Conservation (phyloP, 2,329 filamentous ascomycete species). For the Fusarium hainanense region DNA sequence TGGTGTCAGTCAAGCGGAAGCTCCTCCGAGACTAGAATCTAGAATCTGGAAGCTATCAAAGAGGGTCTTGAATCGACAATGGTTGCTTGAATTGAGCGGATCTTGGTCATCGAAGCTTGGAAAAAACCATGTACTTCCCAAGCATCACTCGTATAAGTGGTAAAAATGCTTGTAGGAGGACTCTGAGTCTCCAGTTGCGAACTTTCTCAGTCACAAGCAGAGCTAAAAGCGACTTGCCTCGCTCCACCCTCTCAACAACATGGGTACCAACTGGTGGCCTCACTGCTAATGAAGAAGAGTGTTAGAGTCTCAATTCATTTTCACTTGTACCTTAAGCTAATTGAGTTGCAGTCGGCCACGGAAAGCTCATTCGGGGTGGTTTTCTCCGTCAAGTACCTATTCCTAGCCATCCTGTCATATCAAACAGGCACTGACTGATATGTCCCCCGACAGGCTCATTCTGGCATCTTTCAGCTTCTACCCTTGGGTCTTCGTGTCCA, state of each 20-base stretch:
- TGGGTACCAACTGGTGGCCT: conserved; percentile 84
- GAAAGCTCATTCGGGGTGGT: conserved; percentile 75
- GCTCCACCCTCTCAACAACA: conserved; percentile 70
- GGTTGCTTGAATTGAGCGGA: not conserved
- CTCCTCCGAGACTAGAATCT: conserved; percentile 4
- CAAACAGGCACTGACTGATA: not conserved
- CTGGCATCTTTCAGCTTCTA: conserved; percentile 91
- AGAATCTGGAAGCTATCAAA: conserved; percentile 13
- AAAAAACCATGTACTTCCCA: conserved; percentile 28
- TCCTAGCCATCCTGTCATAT: conserved; percentile 27
- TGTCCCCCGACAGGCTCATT: conserved; percentile 70
- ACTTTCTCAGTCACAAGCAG: conserved; percentile 38
- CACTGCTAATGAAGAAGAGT: conserved; percentile 65
- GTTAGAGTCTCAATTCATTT: conserved; percentile 49
- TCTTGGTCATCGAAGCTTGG: not conserved
- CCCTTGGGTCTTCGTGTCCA: conserved; percentile 89
- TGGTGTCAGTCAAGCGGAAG: conserved; percentile 6
- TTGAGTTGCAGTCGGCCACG: conserved; percentile 66
- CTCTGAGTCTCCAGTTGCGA: conserved; percentile 28
- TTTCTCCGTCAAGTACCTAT: conserved; percentile 75
- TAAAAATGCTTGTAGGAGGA: conserved; percentile 12
- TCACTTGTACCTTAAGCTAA: conserved; percentile 26
- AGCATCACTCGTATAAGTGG: conserved; percentile 28
- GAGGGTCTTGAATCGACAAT: not conserved
- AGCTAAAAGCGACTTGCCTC: conserved; percentile 50